Evolutionary conservation across 2,329 filamentous ascomycete genomes (phyloP).

Genomic region (Metarhizium brunneum): DNA sequence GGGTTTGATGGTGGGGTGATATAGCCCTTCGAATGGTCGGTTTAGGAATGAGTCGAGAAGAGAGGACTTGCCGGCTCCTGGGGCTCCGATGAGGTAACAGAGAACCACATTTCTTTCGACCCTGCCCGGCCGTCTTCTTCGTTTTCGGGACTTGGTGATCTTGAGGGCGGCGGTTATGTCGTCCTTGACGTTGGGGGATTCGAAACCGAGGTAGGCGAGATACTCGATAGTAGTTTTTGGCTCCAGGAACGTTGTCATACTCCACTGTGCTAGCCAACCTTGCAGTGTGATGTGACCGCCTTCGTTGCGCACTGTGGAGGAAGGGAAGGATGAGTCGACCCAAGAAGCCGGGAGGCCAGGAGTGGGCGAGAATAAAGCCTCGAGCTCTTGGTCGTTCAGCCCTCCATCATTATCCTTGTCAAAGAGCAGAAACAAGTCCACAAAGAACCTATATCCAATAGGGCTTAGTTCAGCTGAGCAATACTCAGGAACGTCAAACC

Average conservation of each 20-base stretch:
- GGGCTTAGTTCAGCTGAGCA: slow-evolving; percentile 91
- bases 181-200: slow-evolving; percentile 65
- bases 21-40: slow-evolving; percentile 71
- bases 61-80: slow-evolving; percentile 82
- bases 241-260: slow-evolving; percentile 96
- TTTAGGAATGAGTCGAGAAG: slow-evolving; percentile 87
- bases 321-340: slow-evolving; percentile 82
- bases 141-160: slow-evolving; percentile 83
- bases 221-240: slow-evolving; percentile 94
- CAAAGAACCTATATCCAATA: slow-evolving; percentile 92
- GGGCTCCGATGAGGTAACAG: slow-evolving; percentile 82
- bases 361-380: slow-evolving; percentile 83
- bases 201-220: slow-evolving; percentile 91
- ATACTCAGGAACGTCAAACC: slow-evolving; percentile 87
- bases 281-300: slow-evolving; percentile 92
- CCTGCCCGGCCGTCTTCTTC: slow-evolving; percentile 68
- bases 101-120: slow-evolving; percentile 92
- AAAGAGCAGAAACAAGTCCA: slow-evolving; percentile 88
- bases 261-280: slow-evolving; percentile 98
- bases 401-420: slow-evolving; percentile 98
- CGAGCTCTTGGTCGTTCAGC: slow-evolving; percentile 75
- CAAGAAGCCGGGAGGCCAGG: slow-evolving; percentile 82
- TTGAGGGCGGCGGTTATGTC: slow-evolving; percentile 79
- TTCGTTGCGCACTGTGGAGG: slow-evolving; percentile 90
- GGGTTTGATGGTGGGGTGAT: slow-evolving; percentile 91